A percentile compares a stretch with the other conserved stretches of the same genome.
phyloP scores from a whole-genome alignment of 176 grass and related monocot species.

The Oryza nivara region DNA sequence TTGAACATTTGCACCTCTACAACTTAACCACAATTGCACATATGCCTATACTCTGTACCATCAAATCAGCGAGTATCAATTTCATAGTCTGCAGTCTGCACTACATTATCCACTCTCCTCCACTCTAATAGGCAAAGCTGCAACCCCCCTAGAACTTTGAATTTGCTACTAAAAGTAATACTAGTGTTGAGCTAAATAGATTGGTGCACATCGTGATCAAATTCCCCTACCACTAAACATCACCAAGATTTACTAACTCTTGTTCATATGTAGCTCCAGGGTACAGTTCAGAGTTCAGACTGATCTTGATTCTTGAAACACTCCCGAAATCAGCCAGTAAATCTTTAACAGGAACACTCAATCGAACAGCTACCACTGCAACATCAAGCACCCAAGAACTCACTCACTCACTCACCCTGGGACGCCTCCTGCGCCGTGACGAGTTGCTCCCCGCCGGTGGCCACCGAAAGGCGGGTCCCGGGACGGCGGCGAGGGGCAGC shows the following conservation, averaged over 20 bases:
- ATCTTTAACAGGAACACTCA: not conserved
- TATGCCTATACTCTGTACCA: not conserved
- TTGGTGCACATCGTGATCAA: not conserved
- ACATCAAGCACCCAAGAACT: not conserved
- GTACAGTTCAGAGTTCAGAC: not conserved
- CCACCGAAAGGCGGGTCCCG: constrained; percentile 28
- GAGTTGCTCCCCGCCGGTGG: constrained; percentile 48
- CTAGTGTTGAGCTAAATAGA: not conserved
- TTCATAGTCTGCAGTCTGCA: not conserved
- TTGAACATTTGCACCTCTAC: not conserved
- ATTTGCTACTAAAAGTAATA: not conserved
- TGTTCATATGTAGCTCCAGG: not conserved
- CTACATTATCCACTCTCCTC: not conserved
- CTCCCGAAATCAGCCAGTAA: not conserved
- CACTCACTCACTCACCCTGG: constrained; percentile 46
- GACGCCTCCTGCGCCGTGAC: constrained; percentile 43
- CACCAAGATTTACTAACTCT: constrained; percentile 8
- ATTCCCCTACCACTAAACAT: not conserved
- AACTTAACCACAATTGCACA: not conserved
- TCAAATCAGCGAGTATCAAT: not conserved
- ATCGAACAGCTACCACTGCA: not conserved
- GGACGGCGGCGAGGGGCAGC: not conserved
- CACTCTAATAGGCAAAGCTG: no score
- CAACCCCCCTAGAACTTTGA: not conserved
- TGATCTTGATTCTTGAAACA: not conserved